These are phyloP conservation scores for Phragmites australis DNA, from an alignment of 176 grass and related monocot genomes.

Conservation along the genomic window DNA sequence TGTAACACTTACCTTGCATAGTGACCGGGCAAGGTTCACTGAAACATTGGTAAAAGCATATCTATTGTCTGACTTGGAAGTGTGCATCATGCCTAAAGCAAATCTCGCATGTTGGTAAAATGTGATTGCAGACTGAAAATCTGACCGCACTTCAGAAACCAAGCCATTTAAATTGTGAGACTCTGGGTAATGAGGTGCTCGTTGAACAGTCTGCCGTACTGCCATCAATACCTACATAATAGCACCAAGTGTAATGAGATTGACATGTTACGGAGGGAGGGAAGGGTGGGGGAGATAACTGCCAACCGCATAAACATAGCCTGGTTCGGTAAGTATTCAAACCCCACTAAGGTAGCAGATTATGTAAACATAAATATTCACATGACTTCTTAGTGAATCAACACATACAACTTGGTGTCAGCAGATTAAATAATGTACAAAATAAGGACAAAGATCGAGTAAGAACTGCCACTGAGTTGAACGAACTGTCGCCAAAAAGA, in stretches of 20 bases:
- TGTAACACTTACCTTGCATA: conserved; percentile 69
- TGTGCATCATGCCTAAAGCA: conserved; percentile 43
- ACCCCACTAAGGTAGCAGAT: neutral
- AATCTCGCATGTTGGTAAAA: conserved; percentile 66
- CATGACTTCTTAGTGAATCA: conserved; percentile 14
- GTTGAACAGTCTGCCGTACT: conserved; percentile 82
- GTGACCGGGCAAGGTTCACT: conserved; percentile 86
- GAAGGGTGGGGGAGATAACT: neutral
- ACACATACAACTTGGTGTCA: conserved; percentile 8
- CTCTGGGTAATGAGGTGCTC: conserved; percentile 70
- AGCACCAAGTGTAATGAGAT: conserved; percentile 22
- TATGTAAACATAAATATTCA: neutral
- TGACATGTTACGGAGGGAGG: conserved; percentile 18
- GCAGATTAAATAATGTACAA: neutral
- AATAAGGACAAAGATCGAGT: conserved; percentile 2
- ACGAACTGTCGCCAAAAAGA: neutral
- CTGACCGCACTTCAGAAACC: conserved; percentile 75
- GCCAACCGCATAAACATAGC: conserved; percentile 2
- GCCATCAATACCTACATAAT: conserved; percentile 74
- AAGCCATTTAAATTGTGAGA: conserved; percentile 91
- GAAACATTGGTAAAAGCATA: conserved; percentile 62
- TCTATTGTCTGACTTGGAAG: conserved; percentile 54
- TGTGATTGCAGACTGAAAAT: conserved; percentile 75
- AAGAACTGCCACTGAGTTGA: neutral
- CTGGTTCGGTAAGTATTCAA: conserved; percentile 9